A percentile compares a stretch with the other conserved stretches of the same genome.
These are phyloP conservation scores for Candolleomyces aberdarensis DNA, from an alignment of 768 basidiomycete genomes.

Conservation along the genomic window DNA sequence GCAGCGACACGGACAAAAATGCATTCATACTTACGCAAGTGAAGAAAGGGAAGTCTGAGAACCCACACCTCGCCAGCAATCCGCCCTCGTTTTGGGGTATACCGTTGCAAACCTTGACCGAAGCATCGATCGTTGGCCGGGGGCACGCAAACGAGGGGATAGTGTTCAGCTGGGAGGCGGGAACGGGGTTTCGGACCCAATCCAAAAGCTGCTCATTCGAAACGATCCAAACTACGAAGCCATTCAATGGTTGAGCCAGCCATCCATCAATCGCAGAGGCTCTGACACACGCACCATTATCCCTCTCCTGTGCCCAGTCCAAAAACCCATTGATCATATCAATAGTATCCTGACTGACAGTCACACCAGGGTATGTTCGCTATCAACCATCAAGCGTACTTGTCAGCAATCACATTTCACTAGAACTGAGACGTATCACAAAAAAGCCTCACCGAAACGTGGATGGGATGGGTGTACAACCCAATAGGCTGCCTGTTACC, in stretches of 20 bases:
- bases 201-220: constrained; percentile 67
- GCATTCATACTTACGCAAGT: constrained; percentile 56
- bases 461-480: constrained; percentile 80
- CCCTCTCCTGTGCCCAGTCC: constrained; percentile 76
- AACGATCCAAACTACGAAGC: constrained; percentile 63
- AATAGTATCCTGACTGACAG: constrained; percentile 50
- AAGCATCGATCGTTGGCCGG: constrained; percentile 53
- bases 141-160: constrained; percentile 60
- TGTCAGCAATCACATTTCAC: neutral
- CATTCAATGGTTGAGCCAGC: neutral
- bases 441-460: constrained; percentile 46
- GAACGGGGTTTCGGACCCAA: constrained; percentile 71
- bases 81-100: constrained; percentile 67
- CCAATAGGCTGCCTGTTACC: constrained; percentile 77
- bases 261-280: neutral
- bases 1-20: neutral
- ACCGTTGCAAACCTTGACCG: constrained; percentile 69
- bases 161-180: constrained; percentile 53
- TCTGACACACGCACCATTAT: constrained; percentile 43
- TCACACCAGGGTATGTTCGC: constrained; percentile 60
- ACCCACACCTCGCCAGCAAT: constrained; percentile 56
- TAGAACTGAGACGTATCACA: neutral
- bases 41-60: constrained; percentile 75
- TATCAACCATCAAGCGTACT: constrained; percentile 14
- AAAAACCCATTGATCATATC: constrained; percentile 76